Evolutionary conservation across 352 stramenopile genomes (phyloP).

Genomic region (Phytophthora syringae): DNA sequence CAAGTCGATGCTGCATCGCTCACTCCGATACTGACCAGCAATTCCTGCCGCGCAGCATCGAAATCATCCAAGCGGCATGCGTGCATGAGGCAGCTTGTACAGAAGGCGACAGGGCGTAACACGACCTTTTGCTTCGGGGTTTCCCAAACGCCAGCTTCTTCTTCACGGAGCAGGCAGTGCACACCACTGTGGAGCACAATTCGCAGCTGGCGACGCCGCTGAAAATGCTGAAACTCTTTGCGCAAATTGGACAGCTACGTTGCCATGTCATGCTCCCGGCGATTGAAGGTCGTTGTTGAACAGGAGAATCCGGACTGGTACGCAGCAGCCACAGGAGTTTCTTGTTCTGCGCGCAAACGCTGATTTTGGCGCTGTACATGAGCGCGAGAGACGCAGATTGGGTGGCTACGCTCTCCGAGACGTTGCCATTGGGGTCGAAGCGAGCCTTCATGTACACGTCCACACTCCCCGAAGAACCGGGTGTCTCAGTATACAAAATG

Average conservation of each 20-base stretch:
- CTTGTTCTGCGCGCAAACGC: slow-evolving; percentile 46
- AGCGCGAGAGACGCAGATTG: slow-evolving; percentile 32
- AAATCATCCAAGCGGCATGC: slow-evolving; percentile 29
- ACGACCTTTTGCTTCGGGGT: slow-evolving; percentile 26
- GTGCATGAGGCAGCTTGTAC: slow-evolving; percentile 36
- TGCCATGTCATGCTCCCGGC: slow-evolving; percentile 20
- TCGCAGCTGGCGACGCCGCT: slow-evolving; percentile 28
- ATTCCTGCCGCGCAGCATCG: slow-evolving; percentile 35
- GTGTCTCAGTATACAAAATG: slow-evolving; percentile 44
- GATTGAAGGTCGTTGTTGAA: slow-evolving; percentile 9
- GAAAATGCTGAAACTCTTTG: slow-evolving; percentile 37
- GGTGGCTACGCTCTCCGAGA: slow-evolving; percentile 31
- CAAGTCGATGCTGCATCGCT: slow-evolving; percentile 22
- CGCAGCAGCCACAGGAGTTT: slow-evolving; percentile 49
- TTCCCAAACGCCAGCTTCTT: slow-evolving; percentile 38
- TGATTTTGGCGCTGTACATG: slow-evolving; percentile 31
- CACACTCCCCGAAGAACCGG: slow-evolving; percentile 22
- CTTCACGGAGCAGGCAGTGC: slow-evolving; percentile 36
- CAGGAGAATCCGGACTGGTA: slow-evolving; percentile 15
- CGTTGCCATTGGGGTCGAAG: slow-evolving; percentile 39
- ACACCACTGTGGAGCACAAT: slow-evolving; percentile 37
- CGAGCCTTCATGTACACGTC: slow-evolving; percentile 46
- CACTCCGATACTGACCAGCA: slow-evolving; percentile 26
- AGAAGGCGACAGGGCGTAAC: slow-evolving; percentile 32
- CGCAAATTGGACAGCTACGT: slow-evolving; percentile 37